Evolutionary conservation across 352 stramenopile species (phyloP).

Genomic region (Globisporangium uncinulatum): DNA sequence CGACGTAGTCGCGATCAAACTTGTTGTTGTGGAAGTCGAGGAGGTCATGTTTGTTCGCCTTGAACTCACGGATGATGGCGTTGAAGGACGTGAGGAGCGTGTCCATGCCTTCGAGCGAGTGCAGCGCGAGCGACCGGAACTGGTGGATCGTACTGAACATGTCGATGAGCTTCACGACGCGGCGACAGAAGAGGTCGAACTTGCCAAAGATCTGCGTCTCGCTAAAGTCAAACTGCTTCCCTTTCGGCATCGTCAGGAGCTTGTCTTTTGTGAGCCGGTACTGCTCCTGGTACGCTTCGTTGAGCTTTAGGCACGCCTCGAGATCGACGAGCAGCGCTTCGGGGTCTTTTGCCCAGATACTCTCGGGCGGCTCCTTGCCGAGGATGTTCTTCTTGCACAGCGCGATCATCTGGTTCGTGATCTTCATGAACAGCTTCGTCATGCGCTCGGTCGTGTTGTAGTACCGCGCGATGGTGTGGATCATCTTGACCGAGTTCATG

Average conservation of each 20-base stretch:
- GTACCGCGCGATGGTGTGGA: constrained; percentile 85
- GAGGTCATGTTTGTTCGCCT: constrained; percentile 75
- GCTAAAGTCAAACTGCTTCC: constrained; percentile 89
- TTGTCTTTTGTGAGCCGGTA: constrained; percentile 88
- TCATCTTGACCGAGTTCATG: constrained; percentile 90
- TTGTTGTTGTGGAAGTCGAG: constrained; percentile 88
- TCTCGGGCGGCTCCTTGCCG: constrained; percentile 43
- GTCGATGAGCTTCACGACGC: constrained; percentile 88
- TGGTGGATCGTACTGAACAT: constrained; percentile 92
- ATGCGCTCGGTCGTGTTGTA: constrained; percentile 90
- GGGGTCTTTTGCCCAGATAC: constrained; percentile 74
- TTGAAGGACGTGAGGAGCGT: constrained; percentile 71
- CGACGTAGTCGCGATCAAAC: constrained; percentile 92
- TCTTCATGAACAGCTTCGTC: constrained; percentile 90
- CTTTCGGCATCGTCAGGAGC: constrained; percentile 84
- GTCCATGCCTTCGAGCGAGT: constrained; percentile 91
- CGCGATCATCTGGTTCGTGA: constrained; percentile 89
- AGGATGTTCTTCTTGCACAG: constrained; percentile 72
- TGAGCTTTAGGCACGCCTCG: constrained; percentile 79
- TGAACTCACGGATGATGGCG: constrained; percentile 79
- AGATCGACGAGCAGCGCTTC: constrained; percentile 58
- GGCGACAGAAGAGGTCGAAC: constrained; percentile 87
- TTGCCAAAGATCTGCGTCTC: constrained; percentile 90
- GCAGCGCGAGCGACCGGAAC: constrained; percentile 83
- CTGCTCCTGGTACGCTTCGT: constrained; percentile 90